phyloP scores from a whole-genome alignment of 2,329 filamentous ascomycete species.

The Fusarium equiseti region DNA sequence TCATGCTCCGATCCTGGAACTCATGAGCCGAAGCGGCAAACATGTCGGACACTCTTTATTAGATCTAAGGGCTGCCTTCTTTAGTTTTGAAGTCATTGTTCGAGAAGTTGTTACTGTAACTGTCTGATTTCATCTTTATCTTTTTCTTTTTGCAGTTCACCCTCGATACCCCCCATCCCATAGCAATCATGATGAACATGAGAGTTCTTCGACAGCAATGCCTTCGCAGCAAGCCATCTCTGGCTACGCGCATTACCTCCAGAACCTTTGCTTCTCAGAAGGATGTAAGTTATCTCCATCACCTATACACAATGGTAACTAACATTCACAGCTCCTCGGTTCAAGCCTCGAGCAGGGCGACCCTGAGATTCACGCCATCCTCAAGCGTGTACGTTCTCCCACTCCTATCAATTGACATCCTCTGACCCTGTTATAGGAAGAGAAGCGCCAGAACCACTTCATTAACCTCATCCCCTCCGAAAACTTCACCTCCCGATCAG shows the following conservation, averaged over 20 bases:
- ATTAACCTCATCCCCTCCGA: conserved; percentile 95
- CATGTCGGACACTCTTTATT: conserved; percentile 34
- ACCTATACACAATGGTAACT: neutral
- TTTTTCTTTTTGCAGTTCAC: conserved; percentile 3
- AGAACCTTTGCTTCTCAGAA: conserved; percentile 43
- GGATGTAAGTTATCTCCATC: conserved; percentile 25
- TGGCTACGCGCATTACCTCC: conserved; percentile 34
- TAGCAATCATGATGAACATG: conserved; percentile 41
- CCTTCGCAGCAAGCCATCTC: conserved; percentile 42
- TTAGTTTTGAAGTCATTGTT: conserved; percentile 9
- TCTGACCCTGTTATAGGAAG: conserved; percentile 71
- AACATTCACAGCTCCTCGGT: conserved; percentile 74
- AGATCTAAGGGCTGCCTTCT: conserved; percentile 22
- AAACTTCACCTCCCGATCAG: conserved; percentile 91
- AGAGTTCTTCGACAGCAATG: conserved; percentile 44
- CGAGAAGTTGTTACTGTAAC: neutral
- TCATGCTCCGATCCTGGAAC: conserved; percentile 34
- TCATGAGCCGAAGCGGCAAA: conserved; percentile 39
- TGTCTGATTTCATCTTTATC: neutral
- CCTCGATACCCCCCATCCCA: conserved; percentile 9
- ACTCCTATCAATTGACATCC: neutral
- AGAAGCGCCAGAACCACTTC: conserved; percentile 93
- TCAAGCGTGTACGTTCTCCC: conserved; percentile 76
- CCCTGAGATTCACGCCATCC: conserved; percentile 83
- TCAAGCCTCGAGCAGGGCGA: conserved; percentile 83